phyloP scores from a whole-genome alignment of 495 filamentous ascomycete species.

The Rusavskia elegans region DNA sequence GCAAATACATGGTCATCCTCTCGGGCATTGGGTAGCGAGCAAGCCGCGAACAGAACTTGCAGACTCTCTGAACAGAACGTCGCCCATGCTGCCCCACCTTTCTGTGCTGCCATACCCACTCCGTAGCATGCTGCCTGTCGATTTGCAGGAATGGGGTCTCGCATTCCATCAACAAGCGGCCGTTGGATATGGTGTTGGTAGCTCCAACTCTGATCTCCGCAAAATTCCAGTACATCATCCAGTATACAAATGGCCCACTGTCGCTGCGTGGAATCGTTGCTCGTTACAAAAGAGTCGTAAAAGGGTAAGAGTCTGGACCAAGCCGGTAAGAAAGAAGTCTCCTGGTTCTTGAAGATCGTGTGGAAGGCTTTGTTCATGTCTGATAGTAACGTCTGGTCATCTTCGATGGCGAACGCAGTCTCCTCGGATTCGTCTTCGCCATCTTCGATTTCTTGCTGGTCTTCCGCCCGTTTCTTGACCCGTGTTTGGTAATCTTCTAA shows the following conservation, averaged over 20 bases:
- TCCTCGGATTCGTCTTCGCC: slow-evolving; percentile 73
- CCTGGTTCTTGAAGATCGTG: slow-evolving; percentile 94
- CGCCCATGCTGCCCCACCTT: slow-evolving; percentile 71
- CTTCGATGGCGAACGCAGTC: slow-evolving; percentile 78
- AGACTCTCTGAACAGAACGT: slow-evolving; percentile 67
- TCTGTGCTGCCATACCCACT: slow-evolving; percentile 87
- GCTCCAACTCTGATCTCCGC: slow-evolving; percentile 63
- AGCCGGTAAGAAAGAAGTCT: slow-evolving; percentile 61
- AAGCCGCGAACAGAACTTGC: slow-evolving; percentile 67
- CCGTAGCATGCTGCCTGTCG: slow-evolving; percentile 94
- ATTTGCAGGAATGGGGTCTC: slow-evolving; percentile 74
- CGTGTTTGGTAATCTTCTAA: slow-evolving; percentile 84
- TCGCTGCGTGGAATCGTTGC: slow-evolving; percentile 73
- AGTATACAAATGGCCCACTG: slow-evolving; percentile 98
- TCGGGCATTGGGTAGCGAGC: slow-evolving; percentile 61
- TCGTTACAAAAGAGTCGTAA: slow-evolving; percentile 75
- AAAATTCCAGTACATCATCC: slow-evolving; percentile 97
- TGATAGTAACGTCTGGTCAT: slow-evolving; percentile 89
- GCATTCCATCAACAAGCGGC: slow-evolving; percentile 68
- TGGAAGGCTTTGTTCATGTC: slow-evolving; percentile 99
- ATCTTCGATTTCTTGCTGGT: slow-evolving; percentile 57
- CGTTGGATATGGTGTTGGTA: slow-evolving; percentile 75
- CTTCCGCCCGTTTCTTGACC: slow-evolving; percentile 63
- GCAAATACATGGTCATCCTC: slow-evolving; percentile 92
- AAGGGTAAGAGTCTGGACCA: slow-evolving; percentile 75